Percentiles rank a stretch among this genome's conserved stretches.
Conservation (phyloP, 2,329 filamentous ascomycete genomes). For the Lasiodiplodia sp. region DNA sequence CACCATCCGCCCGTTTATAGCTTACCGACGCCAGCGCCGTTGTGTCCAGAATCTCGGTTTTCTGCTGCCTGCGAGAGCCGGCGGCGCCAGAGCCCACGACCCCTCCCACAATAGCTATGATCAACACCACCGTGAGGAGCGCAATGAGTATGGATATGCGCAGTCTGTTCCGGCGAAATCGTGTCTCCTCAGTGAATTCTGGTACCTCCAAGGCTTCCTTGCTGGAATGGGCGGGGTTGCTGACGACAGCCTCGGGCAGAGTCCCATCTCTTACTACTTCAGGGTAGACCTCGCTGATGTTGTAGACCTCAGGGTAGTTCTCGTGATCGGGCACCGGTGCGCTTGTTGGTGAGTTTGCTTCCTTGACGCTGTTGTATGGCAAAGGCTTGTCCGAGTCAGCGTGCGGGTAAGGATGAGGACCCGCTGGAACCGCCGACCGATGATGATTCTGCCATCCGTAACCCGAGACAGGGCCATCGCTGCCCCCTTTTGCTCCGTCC, state of each 20-base stretch:
- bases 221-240: not conserved
- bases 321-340: not conserved
- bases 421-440: not conserved
- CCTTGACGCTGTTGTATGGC: not conserved
- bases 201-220: not conserved
- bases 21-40: conserved; percentile 18
- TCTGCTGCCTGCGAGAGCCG: not conserved
- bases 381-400: not conserved
- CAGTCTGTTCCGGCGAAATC: not conserved
- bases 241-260: conserved; percentile 4
- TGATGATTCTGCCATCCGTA: not conserved
- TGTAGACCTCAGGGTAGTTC: conserved; percentile 9
- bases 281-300: not conserved
- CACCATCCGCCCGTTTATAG: conserved; percentile 19
- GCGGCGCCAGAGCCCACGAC: not conserved
- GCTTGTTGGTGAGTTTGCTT: too few species aligned
- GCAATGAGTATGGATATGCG: conserved; percentile 1
- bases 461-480: not conserved
- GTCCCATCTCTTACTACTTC: not conserved
- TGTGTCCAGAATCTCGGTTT: not conserved
- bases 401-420: not conserved
- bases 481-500: not conserved
- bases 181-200: not conserved
- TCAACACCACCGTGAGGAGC: not conserved
- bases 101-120: not conserved